Percentiles rank a stretch among this genome's conserved stretches.
Conservation (phyloP, 345 rosid genomes). For the Syzygium grande region DNA sequence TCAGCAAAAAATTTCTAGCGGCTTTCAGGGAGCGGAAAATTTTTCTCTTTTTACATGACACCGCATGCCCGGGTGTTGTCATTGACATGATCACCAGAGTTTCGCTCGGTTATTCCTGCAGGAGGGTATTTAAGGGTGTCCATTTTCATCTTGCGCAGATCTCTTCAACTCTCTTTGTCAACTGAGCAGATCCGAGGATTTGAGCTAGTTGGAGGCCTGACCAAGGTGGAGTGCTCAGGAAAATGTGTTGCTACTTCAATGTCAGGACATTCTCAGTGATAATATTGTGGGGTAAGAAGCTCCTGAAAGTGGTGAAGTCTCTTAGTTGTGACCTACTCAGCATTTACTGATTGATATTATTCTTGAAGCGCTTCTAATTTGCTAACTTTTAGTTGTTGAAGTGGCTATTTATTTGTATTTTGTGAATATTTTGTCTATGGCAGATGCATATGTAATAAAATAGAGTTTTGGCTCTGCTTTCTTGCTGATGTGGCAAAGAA, state of each 20-base stretch:
- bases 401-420: not conserved
- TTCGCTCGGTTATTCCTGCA: not conserved
- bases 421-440: not conserved
- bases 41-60: not conserved
- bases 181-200: not conserved
- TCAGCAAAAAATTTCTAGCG: not conserved
- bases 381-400: not conserved
- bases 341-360: not conserved
- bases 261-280: not conserved
- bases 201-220: not conserved
- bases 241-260: not conserved
- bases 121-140: not conserved
- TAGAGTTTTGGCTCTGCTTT: not conserved
- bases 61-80: not conserved
- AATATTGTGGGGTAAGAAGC: not conserved
- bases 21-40: not conserved
- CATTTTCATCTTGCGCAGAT: not conserved
- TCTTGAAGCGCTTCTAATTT: not conserved
- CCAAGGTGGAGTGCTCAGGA: not conserved
- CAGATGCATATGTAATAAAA: not conserved
- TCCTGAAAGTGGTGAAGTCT: not conserved
- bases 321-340: not conserved
- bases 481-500: constrained; percentile 4
- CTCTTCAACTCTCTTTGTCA: not conserved
- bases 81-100: not conserved